Evolutionary conservation across 495 filamentous ascomycete genomes (phyloP).

Genomic region (Aspergillus incahuasiensis): DNA sequence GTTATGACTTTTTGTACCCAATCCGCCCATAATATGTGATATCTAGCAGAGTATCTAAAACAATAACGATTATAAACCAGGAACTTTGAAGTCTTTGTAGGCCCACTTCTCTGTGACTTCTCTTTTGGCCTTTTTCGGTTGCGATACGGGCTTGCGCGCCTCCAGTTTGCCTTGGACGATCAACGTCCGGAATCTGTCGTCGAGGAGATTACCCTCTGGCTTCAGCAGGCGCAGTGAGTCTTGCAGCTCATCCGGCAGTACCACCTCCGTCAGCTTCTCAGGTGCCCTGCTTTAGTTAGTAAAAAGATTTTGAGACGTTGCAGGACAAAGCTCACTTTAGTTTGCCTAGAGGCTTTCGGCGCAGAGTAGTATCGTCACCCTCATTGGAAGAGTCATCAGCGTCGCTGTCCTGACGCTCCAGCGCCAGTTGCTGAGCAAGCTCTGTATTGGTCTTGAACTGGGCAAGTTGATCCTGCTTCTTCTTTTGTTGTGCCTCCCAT

Average conservation of each 20-base stretch:
- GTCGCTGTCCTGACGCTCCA: conserved; percentile 31
- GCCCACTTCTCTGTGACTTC: conserved; percentile 91
- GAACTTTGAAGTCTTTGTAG: conserved; percentile 84
- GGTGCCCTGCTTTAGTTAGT: conserved; percentile 51
- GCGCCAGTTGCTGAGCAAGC: conserved; percentile 57
- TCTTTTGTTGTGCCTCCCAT: conserved; percentile 66
- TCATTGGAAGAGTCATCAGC: conserved; percentile 55
- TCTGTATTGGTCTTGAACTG: conserved; percentile 61
- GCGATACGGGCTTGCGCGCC: conserved; percentile 66
- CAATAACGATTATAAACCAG: conserved; percentile 28
- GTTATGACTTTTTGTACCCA: conserved; percentile 9
- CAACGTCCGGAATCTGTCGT: conserved; percentile 85
- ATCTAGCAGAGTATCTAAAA: conserved; percentile 4
- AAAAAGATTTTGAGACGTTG: not conserved
- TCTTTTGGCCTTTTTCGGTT: conserved; percentile 71
- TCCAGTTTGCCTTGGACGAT: conserved; percentile 87
- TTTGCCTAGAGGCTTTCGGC: conserved; percentile 71
- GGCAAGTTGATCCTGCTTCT: conserved; percentile 60
- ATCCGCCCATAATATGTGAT: conserved; percentile 11
- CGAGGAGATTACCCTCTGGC: conserved; percentile 89
- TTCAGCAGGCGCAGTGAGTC: conserved; percentile 85
- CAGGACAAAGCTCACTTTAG: conserved; percentile 41
- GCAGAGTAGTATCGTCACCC: conserved; percentile 53
- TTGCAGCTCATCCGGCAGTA: conserved; percentile 88
- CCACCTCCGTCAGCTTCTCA: conserved; percentile 76